Evolutionary conservation across 768 basidiomycete species (phyloP).

Genomic region (Rhizopogon rudus): DNA sequence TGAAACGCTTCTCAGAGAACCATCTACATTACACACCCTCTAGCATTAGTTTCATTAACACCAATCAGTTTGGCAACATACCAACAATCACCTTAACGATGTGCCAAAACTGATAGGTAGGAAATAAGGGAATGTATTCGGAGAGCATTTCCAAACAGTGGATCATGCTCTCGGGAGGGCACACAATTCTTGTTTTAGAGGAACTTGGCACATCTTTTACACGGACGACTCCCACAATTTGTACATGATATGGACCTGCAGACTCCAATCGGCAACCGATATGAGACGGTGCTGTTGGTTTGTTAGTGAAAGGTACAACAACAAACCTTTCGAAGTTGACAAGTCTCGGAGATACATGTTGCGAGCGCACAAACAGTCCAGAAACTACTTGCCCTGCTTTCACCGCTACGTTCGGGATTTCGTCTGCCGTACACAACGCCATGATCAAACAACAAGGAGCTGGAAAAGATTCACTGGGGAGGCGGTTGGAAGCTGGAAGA

Average conservation of each 20-base stretch:
- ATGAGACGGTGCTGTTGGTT: conserved; percentile 15
- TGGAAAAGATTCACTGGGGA: conserved; percentile 29
- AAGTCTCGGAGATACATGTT: conserved; percentile 19
- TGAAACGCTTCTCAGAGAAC: no score
- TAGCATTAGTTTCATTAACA: no score
- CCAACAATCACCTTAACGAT: no score
- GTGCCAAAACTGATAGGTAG: no score
- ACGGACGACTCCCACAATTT: not conserved
- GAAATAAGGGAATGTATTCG: no score
- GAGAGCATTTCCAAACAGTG: not conserved
- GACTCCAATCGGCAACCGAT: conserved; percentile 16
- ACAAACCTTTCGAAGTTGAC: conserved; percentile 21
- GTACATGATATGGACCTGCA: not conserved
- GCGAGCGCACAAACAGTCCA: conserved; percentile 15
- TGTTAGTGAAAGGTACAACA: conserved; percentile 22
- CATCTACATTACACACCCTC: no score
- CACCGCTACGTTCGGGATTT: conserved; percentile 13
- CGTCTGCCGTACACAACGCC: conserved; percentile 6
- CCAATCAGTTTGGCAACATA: no score
- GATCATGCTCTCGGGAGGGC: not conserved
- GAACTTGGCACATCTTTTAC: not conserved
- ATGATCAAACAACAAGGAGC: conserved; percentile 7
- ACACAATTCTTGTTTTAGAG: not conserved
- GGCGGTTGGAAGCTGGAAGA: conserved; percentile 42
- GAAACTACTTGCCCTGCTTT: conserved; percentile 22